Evolutionary conservation across 345 rosid species (phyloP).

Genomic region (Acer yangbiense): DNA sequence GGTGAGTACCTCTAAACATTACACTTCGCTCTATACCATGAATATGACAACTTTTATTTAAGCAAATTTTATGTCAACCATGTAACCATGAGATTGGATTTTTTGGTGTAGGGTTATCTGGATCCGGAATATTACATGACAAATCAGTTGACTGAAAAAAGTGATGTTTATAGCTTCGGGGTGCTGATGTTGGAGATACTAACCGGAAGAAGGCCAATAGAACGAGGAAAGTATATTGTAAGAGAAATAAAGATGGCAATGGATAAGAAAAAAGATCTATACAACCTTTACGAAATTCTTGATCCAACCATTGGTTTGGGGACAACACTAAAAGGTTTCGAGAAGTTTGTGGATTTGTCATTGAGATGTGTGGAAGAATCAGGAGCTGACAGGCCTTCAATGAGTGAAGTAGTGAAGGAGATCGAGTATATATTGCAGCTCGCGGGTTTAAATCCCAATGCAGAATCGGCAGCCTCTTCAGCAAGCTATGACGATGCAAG

Average conservation of each 20-base stretch:
- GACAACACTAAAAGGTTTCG: slow-evolving; percentile 54
- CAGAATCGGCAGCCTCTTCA: slow-evolving; percentile 58
- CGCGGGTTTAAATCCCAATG: slow-evolving; percentile 61
- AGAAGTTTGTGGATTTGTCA: slow-evolving; percentile 63
- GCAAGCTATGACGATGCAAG: slow-evolving; percentile 43
- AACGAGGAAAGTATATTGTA: slow-evolving; percentile 81
- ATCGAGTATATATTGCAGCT: slow-evolving; percentile 67
- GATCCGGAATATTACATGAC: slow-evolving; percentile 98
- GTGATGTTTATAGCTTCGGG: slow-evolving; percentile 95
- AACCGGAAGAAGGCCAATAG: slow-evolving; percentile 73
- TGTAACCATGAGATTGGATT: background rate
- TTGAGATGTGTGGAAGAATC: slow-evolving; percentile 64
- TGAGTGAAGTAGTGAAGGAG: slow-evolving; percentile 77
- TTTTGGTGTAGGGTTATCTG: slow-evolving; percentile 65
- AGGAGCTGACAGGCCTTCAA: slow-evolving; percentile 62
- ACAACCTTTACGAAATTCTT: slow-evolving; percentile 62
- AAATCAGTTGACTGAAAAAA: slow-evolving; percentile 84
- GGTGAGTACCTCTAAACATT: slow-evolving; percentile 46
- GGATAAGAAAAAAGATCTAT: slow-evolving; percentile 56
- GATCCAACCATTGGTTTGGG: slow-evolving; percentile 60
- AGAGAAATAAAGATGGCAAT: slow-evolving; percentile 64
- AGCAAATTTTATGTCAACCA: too few relatives aligned
- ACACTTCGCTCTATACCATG: background rate
- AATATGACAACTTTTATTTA: background rate
- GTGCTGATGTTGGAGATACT: slow-evolving; percentile 78